Evolutionary conservation across 768 basidiomycete species (phyloP).

Genomic region (Leccinum truebloodii): DNA sequence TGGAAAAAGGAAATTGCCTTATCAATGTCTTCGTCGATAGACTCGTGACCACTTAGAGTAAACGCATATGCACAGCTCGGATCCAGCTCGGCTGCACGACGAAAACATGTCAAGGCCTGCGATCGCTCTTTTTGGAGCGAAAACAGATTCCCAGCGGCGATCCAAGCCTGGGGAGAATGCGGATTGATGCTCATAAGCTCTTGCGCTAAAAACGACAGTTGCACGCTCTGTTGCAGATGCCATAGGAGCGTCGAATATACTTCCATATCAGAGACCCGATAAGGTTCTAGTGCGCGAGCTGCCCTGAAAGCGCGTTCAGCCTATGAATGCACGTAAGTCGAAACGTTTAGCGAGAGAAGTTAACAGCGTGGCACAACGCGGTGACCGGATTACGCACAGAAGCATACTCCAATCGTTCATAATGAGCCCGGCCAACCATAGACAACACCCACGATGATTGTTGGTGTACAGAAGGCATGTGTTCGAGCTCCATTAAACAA

Average conservation of each 20-base stretch:
- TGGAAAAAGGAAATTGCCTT: conserved; percentile 92
- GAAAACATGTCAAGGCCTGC: conserved; percentile 93
- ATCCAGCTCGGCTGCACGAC: conserved; percentile 86
- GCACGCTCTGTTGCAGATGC: conserved; percentile 85
- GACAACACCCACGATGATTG: conserved; percentile 76
- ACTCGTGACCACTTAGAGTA: conserved; percentile 96
- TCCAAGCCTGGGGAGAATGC: conserved; percentile 89
- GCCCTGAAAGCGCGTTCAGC: conserved; percentile 88
- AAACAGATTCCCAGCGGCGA: conserved; percentile 94
- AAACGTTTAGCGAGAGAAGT: conserved; percentile 16
- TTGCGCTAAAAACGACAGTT: conserved; percentile 91
- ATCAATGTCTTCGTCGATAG: conserved; percentile 92
- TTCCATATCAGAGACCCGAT: conserved; percentile 91
- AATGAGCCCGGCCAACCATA: conserved; percentile 84
- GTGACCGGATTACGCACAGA: conserved; percentile 57
- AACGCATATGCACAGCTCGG: conserved; percentile 93
- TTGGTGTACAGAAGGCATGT: conserved; percentile 72
- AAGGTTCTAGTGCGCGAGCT: conserved; percentile 83
- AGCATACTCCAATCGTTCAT: conserved; percentile 86
- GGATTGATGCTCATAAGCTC: conserved; percentile 84
- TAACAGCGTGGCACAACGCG: conserved; percentile 9
- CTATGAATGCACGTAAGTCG: conserved; percentile 44
- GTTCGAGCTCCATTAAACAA: conserved; percentile 76
- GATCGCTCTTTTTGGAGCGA: conserved; percentile 92
- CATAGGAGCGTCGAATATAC: conserved; percentile 94